These are phyloP conservation scores for Claviceps paspali DNA, from an alignment of 2,329 filamentous ascomycete genomes.

Conservation along the genomic window DNA sequence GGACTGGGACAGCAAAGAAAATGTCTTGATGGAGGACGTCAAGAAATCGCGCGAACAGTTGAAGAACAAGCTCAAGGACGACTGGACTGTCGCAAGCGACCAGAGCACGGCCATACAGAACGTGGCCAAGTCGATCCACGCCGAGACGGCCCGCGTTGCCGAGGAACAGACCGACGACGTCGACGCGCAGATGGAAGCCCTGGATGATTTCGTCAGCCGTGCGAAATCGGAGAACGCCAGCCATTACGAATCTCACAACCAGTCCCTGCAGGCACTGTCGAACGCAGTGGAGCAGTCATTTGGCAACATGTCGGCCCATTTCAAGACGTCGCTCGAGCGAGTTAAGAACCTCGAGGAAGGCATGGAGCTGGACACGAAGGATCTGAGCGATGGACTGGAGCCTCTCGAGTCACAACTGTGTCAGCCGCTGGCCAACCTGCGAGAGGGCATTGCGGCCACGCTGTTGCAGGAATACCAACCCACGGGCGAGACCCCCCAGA, in stretches of 20 bases:
- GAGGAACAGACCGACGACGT: conserved; percentile 80
- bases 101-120: conserved; percentile 72
- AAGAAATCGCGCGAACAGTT: conserved; percentile 59
- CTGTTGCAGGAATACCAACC: conserved; percentile 64
- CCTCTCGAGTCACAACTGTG: conserved; percentile 46
- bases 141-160: conserved; percentile 78
- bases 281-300: conserved; percentile 60
- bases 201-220: conserved; percentile 79
- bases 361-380: conserved; percentile 43
- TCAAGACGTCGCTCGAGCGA: conserved; percentile 52
- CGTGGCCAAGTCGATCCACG: conserved; percentile 75
- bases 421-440: conserved; percentile 55
- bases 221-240: conserved; percentile 66
- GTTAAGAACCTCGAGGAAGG: conserved; percentile 54
- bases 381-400: conserved; percentile 44
- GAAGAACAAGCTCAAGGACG: conserved; percentile 69
- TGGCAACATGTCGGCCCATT: conserved; percentile 51
- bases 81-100: conserved; percentile 68
- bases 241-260: conserved; percentile 55
- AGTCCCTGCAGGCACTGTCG: conserved; percentile 52
- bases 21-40: conserved; percentile 54
- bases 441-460: conserved; percentile 49
- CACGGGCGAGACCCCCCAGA: conserved; percentile 77
- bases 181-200: conserved; percentile 70
- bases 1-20: conserved; percentile 55